Evolutionary conservation across 169 alveolate species (phyloP).

Genomic region (Eimeria acervulina): DNA sequence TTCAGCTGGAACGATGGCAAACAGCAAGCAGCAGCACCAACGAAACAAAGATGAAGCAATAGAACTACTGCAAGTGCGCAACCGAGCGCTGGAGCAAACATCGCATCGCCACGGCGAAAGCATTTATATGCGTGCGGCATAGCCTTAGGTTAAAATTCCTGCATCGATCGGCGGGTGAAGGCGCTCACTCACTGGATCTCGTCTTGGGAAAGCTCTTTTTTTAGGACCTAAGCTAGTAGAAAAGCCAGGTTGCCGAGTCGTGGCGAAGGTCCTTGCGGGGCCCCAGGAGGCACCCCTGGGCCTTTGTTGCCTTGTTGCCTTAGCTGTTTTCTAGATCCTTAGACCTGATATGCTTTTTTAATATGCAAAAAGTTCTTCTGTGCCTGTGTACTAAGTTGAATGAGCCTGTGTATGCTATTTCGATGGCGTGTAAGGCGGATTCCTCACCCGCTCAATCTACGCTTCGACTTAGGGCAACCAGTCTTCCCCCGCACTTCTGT

Average conservation of each 20-base stretch:
- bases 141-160: not conserved
- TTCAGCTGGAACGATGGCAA: not conserved
- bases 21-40: not conserved
- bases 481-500: not conserved
- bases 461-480: not conserved
- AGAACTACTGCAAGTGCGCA: not conserved
- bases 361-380: not conserved
- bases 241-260: not conserved
- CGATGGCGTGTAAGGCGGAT: not conserved
- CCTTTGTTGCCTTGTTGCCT: not conserved
- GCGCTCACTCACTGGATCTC: not conserved
- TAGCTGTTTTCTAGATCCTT: not conserved
- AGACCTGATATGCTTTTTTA: not conserved
- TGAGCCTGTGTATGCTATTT: not conserved
- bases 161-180: not conserved
- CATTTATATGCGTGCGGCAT: not conserved
- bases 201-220: not conserved
- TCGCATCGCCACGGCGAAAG: not conserved
- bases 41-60: not conserved
- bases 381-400: not conserved
- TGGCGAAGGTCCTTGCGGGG: slow-evolving; percentile 16
- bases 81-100: not conserved
- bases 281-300: not conserved
- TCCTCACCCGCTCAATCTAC: not conserved
- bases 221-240: not conserved